Evolutionary conservation across 306 rosid genomes (phyloP).

Genomic region (Gastrolobium bilobum): DNA sequence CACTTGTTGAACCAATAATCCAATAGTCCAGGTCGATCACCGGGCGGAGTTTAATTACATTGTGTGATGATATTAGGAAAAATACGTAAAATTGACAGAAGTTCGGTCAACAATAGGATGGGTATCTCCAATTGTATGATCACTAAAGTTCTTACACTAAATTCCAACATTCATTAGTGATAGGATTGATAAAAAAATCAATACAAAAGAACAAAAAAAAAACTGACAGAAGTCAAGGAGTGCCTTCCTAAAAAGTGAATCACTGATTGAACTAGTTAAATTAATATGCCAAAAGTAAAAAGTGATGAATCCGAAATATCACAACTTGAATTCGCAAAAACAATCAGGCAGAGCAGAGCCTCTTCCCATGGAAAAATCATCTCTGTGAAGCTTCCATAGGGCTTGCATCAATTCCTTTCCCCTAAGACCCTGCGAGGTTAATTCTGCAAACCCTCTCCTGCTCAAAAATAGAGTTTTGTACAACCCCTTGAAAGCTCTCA

Average conservation of each 20-base stretch:
- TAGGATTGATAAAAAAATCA: neutral
- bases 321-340: conserved; percentile 85
- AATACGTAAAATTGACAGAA: no score
- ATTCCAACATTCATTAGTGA: conserved; percentile 12
- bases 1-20: no score
- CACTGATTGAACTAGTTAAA: no score
- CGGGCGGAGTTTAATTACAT: no score
- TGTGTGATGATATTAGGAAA: no score
- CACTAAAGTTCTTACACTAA: neutral
- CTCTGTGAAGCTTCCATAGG: conserved; percentile 74
- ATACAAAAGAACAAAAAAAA: conserved; percentile 25
- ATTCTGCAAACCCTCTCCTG: conserved; percentile 84
- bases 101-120: neutral
- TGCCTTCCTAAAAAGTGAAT: neutral
- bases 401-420: conserved; percentile 71
- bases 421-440: conserved; percentile 65
- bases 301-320: conserved; percentile 47
- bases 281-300: conserved; percentile 6
- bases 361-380: conserved; percentile 79
- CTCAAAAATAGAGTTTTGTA: conserved; percentile 79
- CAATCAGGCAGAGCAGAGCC: conserved; percentile 88
- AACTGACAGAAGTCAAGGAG: conserved; percentile 11
- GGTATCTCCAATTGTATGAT: neutral
- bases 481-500: conserved; percentile 81
- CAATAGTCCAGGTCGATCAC: no score